Conservation (phyloP, 1,284 basidiomycete genomes). For the Spongiforma sp. region DNA sequence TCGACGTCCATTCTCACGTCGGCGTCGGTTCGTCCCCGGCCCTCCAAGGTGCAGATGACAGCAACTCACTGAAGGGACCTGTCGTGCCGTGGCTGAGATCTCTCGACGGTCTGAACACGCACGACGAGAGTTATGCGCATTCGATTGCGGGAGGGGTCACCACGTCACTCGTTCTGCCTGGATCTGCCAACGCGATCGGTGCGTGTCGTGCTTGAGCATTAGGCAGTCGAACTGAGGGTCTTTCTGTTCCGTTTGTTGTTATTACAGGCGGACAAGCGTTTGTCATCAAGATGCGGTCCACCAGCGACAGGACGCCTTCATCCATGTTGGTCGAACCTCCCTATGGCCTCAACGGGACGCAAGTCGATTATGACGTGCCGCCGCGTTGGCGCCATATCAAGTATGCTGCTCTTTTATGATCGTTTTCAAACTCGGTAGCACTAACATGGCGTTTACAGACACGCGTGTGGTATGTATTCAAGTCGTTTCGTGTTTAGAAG, state of each 20-base stretch:
- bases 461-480: slow-evolving; percentile 45
- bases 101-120: slow-evolving; percentile 36
- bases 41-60: slow-evolving; percentile 47
- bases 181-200: slow-evolving; percentile 63
- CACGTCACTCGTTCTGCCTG: slow-evolving; percentile 68
- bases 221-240: no score
- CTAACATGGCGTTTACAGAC: slow-evolving; percentile 32
- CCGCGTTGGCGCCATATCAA: slow-evolving; percentile 57
- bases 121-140: slow-evolving; percentile 34
- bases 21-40: slow-evolving; percentile 54
- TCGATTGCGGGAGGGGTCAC: slow-evolving; percentile 60
- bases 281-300: slow-evolving; percentile 53
- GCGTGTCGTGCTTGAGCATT: background rate
- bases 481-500: background rate
- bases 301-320: slow-evolving; percentile 47
- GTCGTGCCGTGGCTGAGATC: slow-evolving; percentile 44
- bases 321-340: slow-evolving; percentile 55
- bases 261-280: slow-evolving; percentile 52
- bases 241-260: background rate
- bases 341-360: slow-evolving; percentile 41
- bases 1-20: slow-evolving; percentile 72
- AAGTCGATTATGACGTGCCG: slow-evolving; percentile 33
- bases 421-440: no score
- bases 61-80: slow-evolving; percentile 47
- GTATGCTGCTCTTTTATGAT: slow-evolving; percentile 22